Base-by-base conservation (phyloP, 208 protist genomes). In the Novymonas esmeraldas region DNA sequence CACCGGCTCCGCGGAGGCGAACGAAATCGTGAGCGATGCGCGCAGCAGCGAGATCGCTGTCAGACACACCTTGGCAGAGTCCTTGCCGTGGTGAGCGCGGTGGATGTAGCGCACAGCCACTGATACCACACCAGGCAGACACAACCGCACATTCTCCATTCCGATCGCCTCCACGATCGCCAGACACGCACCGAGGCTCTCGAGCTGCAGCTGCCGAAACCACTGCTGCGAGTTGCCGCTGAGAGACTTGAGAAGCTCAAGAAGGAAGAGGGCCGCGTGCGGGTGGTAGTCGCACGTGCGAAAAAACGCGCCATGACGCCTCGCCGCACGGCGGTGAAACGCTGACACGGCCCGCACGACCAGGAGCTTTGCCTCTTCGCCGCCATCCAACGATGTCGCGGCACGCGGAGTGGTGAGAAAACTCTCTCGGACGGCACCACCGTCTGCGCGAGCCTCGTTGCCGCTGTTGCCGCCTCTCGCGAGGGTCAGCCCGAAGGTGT, bases 251-350 rank as follows among this genome's bases (percentile, higher is more conserved):
- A 96, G 76, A 38, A 96, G 63, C 62, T 92, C 89, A 45, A 92
- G 83, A 54, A 96, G 75, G 50, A 96, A 96, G 52, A 96, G 76
- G 4, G 91, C 87, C 7, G 89, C 87, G 59, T 86, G 81, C 6
- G 74, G 66, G 70, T 90, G 82, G 61, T 96, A 93, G 34, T 66
- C 61, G 36, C 60, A 38, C 14, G 28, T 59, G 41, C 58, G 41
- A 67, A 93, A 91, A 64, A 88, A 90, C 16, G 26, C 61, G 7
- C 33, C 33, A 44, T 90, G 81, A 31, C 59, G 58, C 14, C 2
- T 26, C 9, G 50, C 45, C 10, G 68, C 87, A 6, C 57, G 81
- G 22, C 69, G 72, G 60, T 96, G 87, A 29, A 96, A 81, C 14
- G 52, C 48, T 6, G 63, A 42, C 6, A 96, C 87, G 4, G 85